Evolutionary conservation across 345 rosid species (phyloP).

Genomic region (Limnanthes douglasii): DNA sequence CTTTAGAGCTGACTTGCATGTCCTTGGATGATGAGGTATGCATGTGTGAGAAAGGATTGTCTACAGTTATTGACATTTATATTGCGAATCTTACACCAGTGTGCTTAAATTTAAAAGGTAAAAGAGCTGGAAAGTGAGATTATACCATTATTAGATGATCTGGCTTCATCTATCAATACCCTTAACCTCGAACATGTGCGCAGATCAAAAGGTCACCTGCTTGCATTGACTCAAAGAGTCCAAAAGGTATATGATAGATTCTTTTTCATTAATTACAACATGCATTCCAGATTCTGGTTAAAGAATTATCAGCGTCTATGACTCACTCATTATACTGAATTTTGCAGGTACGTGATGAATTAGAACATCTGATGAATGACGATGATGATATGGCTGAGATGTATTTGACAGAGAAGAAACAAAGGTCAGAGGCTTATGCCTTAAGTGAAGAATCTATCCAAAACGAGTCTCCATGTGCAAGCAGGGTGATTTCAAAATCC

Average conservation of each 20-base stretch:
- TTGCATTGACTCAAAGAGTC: conserved; percentile 80
- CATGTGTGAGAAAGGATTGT: not conserved
- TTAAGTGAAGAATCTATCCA: conserved; percentile 26
- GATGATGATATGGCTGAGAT: conserved; percentile 99
- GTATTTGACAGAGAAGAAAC: conserved; percentile 91
- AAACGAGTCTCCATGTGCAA: conserved; percentile 15
- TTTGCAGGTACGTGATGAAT: conserved; percentile 78
- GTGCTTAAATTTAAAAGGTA: conserved; percentile 29
- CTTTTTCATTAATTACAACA: too few species aligned
- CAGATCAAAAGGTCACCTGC: conserved; percentile 80
- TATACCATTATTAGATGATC: conserved; percentile 80
- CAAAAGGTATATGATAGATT: conserved; percentile 83
- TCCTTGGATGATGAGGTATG: conserved; percentile 85
- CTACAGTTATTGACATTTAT: not conserved
- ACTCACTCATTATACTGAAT: too few species aligned
- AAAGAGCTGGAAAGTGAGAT: conserved; percentile 83
- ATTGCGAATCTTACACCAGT: conserved; percentile 1
- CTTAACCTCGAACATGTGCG: conserved; percentile 83
- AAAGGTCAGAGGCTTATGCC: conserved; percentile 48
- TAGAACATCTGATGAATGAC: conserved; percentile 96
- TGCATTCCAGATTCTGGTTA: too few species aligned
- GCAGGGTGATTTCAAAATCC: conserved; percentile 40
- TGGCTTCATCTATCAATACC: conserved; percentile 70
- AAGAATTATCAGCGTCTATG: too few species aligned
- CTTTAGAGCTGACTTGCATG: conserved; percentile 80